These are phyloP conservation scores for Apophysomyces ossiformis DNA, from an alignment of 371 early-diverging fungal genomes.

Conservation along the genomic window DNA sequence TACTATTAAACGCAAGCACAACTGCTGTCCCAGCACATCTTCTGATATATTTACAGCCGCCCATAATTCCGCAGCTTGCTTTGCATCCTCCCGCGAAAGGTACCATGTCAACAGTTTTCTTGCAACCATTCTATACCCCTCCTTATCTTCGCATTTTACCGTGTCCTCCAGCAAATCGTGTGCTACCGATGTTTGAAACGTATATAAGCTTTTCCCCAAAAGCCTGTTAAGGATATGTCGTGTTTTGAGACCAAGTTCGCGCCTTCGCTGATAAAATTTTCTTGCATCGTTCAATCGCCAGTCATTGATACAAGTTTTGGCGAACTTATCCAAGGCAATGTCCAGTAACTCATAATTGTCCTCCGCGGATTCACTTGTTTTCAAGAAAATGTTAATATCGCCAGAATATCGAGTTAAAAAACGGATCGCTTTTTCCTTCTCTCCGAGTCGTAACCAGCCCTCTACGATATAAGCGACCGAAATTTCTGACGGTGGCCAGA, in stretches of 20 bases:
- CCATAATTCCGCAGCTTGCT: conserved; percentile 31
- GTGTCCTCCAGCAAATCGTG: conserved; percentile 26
- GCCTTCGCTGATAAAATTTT: conserved; percentile 25
- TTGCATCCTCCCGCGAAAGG: conserved; percentile 20
- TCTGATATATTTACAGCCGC: conserved; percentile 7
- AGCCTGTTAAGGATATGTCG: conserved; percentile 16
- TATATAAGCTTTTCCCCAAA: conserved; percentile 25
- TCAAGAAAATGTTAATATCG: conserved; percentile 1
- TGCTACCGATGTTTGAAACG: conserved; percentile 23
- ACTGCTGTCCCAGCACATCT: background rate
- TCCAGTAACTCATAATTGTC: conserved; percentile 23
- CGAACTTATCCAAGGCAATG: conserved; percentile 25
- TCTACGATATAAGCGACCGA: conserved; percentile 25
- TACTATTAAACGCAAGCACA: background rate
- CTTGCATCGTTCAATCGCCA: conserved; percentile 30
- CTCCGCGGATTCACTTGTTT: background rate
- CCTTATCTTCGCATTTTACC: conserved; percentile 18
- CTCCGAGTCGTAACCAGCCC: conserved; percentile 17
- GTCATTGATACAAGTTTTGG: conserved; percentile 17
- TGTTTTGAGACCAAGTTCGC: conserved; percentile 22
- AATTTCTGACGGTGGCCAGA: conserved; percentile 5
- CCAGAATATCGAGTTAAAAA: conserved; percentile 17
- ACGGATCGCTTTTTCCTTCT: conserved; percentile 21
- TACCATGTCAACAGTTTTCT: conserved; percentile 26
- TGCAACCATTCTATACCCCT: conserved; percentile 15